Percentiles rank a stretch among this genome's conserved stretches.
Conservation (phyloP, 2,329 filamentous ascomycete genomes). For the Byssoonygena ceratinophila region DNA sequence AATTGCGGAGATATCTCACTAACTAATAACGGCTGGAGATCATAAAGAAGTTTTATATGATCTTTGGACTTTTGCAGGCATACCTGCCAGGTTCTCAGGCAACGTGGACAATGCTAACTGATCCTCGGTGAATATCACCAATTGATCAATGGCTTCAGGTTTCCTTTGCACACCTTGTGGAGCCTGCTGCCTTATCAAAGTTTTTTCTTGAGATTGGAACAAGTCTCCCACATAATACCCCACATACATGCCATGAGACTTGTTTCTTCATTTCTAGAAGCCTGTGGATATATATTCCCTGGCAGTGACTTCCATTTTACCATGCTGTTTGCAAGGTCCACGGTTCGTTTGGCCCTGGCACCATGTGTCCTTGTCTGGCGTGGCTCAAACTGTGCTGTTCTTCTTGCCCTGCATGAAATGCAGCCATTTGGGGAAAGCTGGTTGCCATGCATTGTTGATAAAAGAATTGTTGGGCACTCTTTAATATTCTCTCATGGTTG, state of each 20-base stretch:
- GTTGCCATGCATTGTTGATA: not conserved
- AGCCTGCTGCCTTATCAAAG: not conserved
- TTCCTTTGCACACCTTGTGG: not conserved
- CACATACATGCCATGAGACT: not conserved
- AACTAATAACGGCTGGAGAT: not conserved
- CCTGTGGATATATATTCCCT: not conserved
- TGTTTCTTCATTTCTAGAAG: conserved; percentile 1
- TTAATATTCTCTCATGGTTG: not conserved
- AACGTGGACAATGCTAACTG: not conserved
- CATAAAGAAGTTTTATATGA: not conserved
- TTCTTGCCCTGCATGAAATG: not conserved
- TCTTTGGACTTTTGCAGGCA: not conserved
- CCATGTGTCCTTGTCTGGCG: not conserved
- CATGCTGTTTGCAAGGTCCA: not conserved
- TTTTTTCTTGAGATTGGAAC: not conserved
- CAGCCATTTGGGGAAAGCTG: not conserved
- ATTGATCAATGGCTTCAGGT: not conserved
- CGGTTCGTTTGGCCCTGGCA: not conserved
- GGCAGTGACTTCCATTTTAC: not conserved
- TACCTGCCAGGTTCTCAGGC: not conserved
- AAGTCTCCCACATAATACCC: not conserved
- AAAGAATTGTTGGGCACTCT: too few relatives aligned
- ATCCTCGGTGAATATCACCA: not conserved
- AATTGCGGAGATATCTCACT: not conserved
- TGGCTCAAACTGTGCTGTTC: not conserved